Percentiles rank a stretch among this genome's conserved stretches.
These are phyloP conservation scores for Quercus dentata DNA, from an alignment of 306 rosid genomes.

Conservation along the genomic window DNA sequence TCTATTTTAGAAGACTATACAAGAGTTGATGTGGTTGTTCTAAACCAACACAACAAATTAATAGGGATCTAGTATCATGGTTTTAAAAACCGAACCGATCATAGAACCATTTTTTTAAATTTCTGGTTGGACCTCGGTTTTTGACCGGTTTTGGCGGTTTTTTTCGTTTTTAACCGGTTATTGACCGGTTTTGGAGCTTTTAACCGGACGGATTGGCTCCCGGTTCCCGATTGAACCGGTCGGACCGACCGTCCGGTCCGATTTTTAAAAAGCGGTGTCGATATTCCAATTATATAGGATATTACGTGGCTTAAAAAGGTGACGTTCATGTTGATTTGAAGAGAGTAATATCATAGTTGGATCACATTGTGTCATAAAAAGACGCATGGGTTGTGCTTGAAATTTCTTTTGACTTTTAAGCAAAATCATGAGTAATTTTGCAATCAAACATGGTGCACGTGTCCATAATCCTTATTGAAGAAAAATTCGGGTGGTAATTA, in stretches of 20 bases:
- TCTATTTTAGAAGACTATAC: no score
- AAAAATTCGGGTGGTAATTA: not conserved
- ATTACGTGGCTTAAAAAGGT: not conserved
- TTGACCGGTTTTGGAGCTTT: no score
- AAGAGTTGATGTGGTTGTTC: no score
- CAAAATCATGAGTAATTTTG: slow-evolving; percentile 20
- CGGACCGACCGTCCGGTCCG: no score
- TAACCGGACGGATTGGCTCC: no score
- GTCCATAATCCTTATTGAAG: slow-evolving; percentile 7
- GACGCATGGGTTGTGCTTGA: not conserved
- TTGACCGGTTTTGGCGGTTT: no score
- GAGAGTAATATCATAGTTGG: not conserved
- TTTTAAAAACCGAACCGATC: no score
- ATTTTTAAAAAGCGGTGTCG: not conserved
- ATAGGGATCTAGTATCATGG: not conserved
- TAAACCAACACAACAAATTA: not conserved
- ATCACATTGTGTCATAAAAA: not conserved
- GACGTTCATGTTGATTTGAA: not conserved
- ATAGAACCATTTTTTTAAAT: no score
- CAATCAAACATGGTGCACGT: slow-evolving; percentile 29
- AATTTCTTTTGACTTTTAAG: slow-evolving; percentile 14
- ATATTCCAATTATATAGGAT: not conserved
- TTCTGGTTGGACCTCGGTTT: no score
- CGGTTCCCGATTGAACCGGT: no score
- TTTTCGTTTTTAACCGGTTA: no score